phyloP scores from a whole-genome alignment of 208 protist genomes.

The Kentomonas sorsogonicus region DNA sequence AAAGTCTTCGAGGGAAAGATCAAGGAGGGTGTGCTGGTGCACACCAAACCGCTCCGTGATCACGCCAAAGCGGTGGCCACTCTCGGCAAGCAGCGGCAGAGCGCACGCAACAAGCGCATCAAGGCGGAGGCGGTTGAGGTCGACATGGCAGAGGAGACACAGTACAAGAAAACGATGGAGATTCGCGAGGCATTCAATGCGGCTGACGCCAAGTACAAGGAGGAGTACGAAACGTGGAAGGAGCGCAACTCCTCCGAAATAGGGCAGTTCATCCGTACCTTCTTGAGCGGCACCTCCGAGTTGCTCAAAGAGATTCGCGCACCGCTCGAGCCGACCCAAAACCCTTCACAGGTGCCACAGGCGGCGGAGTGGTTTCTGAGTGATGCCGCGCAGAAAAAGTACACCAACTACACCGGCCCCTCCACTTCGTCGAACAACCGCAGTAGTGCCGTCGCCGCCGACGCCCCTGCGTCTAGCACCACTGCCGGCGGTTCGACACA shows the following conservation, averaged over 20 bases:
- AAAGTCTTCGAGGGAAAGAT: constrained; percentile 6
- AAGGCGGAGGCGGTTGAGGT: constrained; percentile 1
- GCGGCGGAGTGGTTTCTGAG: too few relatives aligned
- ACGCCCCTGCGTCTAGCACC: too few relatives aligned
- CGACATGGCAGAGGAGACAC: constrained; percentile 6
- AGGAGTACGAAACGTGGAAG: neutral
- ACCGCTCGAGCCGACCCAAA: too few relatives aligned
- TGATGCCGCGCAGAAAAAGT: too few relatives aligned
- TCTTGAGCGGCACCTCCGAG: neutral
- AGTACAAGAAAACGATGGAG: constrained; percentile 6
- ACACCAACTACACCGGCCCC: too few relatives aligned
- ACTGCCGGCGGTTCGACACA: too few relatives aligned
- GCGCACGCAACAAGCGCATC: constrained; percentile 9
- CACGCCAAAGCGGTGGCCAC: constrained; percentile 1
- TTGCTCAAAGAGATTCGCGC: too few relatives aligned
- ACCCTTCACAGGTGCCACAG: too few relatives aligned
- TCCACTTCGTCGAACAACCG: too few relatives aligned
- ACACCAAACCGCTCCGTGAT: neutral
- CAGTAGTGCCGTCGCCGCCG: too few relatives aligned
- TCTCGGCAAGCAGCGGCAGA: neutral
- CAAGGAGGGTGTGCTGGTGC: neutral
- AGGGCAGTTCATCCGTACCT: neutral
- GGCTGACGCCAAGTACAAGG: constrained; percentile 6
- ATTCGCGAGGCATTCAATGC: neutral
- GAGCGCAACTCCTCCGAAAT: constrained; percentile 9